Conservation (phyloP, 768 basidiomycete species). For the Calocera viscosa region DNA sequence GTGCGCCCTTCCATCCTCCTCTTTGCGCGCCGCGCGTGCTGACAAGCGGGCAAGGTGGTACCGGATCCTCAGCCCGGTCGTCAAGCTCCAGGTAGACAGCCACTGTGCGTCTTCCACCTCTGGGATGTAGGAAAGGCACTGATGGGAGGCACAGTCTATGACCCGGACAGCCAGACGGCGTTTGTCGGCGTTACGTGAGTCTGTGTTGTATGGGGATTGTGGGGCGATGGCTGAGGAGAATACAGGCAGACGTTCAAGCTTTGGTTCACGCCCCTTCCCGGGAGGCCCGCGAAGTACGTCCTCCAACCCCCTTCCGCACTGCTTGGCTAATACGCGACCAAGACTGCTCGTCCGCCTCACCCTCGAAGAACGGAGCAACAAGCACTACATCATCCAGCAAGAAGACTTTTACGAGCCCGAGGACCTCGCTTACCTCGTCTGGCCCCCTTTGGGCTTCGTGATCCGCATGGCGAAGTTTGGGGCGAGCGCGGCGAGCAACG, state of each 20-base stretch:
- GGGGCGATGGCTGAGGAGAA: background rate
- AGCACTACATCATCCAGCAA: slow-evolving; percentile 40
- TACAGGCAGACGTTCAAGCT: slow-evolving; percentile 41
- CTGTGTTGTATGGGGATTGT: background rate
- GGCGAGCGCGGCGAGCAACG: background rate
- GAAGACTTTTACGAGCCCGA: slow-evolving; percentile 51
- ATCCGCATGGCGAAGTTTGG: background rate
- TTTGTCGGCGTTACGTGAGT: slow-evolving; percentile 1
- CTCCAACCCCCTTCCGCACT: background rate
- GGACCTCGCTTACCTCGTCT: slow-evolving; percentile 21
- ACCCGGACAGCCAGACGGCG: slow-evolving; percentile 23
- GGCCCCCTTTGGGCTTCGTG: background rate
- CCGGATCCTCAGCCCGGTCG: slow-evolving; percentile 45
- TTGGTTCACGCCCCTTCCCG: slow-evolving; percentile 33
- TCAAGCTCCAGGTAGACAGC: slow-evolving; percentile 32
- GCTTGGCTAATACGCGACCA: background rate
- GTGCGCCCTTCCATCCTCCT: slow-evolving; percentile 24
- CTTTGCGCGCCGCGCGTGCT: background rate
- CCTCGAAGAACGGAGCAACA: slow-evolving; percentile 34
- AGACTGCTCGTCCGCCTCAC: slow-evolving; percentile 40
- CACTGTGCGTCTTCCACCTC: slow-evolving; percentile 31
- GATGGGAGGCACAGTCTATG: slow-evolving; percentile 33
- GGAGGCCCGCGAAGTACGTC: slow-evolving; percentile 35
- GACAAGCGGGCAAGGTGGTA: slow-evolving; percentile 42
- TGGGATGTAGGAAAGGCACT: background rate